Evolutionary conservation across 2,329 filamentous ascomycete genomes (phyloP).

Genomic region (Alternaria burnsii): DNA sequence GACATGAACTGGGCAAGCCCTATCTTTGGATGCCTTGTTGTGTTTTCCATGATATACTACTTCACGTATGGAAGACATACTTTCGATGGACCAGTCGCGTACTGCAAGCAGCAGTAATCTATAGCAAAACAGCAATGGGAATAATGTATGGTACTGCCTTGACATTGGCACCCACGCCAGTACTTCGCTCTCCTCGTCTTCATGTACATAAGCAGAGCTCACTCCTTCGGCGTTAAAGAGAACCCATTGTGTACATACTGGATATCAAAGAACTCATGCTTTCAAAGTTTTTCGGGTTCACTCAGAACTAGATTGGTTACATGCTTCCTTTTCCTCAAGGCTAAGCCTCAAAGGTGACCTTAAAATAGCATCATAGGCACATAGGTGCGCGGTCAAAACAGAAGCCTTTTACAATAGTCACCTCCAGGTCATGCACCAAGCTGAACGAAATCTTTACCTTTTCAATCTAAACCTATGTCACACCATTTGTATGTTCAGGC

Average conservation of each 20-base stretch:
- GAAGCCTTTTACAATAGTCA: too few species aligned
- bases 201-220: neutral
- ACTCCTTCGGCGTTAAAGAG: too few species aligned
- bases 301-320: too few species aligned
- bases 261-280: too few species aligned
- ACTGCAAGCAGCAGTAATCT: conserved; percentile 4
- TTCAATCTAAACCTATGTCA: neutral
- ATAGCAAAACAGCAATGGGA: neutral
- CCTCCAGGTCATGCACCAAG: too few species aligned
- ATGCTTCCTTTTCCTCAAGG: too few species aligned
- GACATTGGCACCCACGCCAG: neutral
- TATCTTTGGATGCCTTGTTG: conserved; percentile 54
- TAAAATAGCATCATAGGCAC: too few species aligned
- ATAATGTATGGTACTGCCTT: neutral
- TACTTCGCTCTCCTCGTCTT: neutral
- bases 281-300: too few species aligned
- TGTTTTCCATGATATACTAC: conserved; percentile 54
- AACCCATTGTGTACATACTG: too few species aligned
- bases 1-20: conserved; percentile 57
- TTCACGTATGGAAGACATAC: conserved; percentile 48
- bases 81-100: conserved; percentile 37
- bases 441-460: too few species aligned
- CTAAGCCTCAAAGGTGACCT: too few species aligned
- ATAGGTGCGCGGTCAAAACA: too few species aligned
- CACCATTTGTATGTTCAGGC: neutral